These are phyloP conservation scores for Pittosporum tobira DNA, from an alignment of 129 eudicot genomes.

Conservation along the genomic window DNA sequence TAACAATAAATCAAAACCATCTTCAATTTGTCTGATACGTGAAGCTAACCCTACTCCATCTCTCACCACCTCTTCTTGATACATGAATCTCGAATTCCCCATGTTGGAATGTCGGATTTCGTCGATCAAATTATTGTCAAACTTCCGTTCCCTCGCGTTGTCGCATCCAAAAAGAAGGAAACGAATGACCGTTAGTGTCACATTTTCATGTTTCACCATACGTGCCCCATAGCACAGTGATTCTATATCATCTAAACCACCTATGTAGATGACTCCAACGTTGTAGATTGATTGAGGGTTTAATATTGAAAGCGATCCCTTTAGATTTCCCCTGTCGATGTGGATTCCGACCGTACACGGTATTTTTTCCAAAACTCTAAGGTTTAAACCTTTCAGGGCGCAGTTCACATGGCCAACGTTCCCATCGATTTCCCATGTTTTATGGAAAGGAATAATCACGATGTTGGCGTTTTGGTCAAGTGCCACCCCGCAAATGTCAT, in stretches of 20 bases:
- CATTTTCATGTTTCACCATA: conserved; percentile 20
- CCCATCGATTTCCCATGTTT: conserved; percentile 32
- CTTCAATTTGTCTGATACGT: conserved; percentile 2
- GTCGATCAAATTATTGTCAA: conserved; percentile 16
- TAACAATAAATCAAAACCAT: conserved; percentile 20
- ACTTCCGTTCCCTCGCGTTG: conserved; percentile 20
- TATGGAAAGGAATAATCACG: conserved; percentile 40
- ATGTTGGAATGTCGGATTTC: conserved; percentile 8
- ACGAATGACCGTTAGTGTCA: conserved; percentile 21
- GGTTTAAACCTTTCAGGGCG: conserved; percentile 19
- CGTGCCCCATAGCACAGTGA: conserved; percentile 29
- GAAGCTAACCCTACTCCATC: conserved; percentile 30
- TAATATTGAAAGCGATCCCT: conserved; percentile 13
- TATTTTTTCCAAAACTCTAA: conserved; percentile 17
- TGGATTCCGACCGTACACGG: conserved; percentile 33
- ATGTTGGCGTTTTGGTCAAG: conserved; percentile 21
- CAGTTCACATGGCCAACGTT: conserved; percentile 6
- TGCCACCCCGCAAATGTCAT: conserved; percentile 26
- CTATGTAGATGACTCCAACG: conserved; percentile 27
- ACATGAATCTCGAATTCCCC: conserved; percentile 17
- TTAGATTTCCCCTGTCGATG: conserved; percentile 28
- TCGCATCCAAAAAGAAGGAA: conserved; percentile 21
- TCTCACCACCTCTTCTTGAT: conserved; percentile 28
- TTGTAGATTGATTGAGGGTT: conserved; percentile 10
- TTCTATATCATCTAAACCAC: conserved; percentile 38